phyloP scores from a whole-genome alignment of 2,329 filamentous ascomycete genomes.

The Aspergillaceae sp. region DNA sequence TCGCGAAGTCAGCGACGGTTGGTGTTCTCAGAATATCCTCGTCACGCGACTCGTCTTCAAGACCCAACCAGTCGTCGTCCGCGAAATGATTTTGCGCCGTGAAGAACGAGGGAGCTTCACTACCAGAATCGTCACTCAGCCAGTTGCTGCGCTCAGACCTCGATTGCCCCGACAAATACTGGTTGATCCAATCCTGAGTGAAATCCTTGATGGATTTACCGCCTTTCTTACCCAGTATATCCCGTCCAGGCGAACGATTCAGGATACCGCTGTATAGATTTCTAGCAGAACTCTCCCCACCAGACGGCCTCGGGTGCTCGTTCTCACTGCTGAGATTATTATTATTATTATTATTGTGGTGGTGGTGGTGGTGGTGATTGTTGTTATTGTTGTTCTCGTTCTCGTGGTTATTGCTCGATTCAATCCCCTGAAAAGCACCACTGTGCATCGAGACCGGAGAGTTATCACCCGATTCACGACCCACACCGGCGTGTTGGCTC shows the following conservation, averaged over 20 bases:
- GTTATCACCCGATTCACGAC: slow-evolving; percentile 23
- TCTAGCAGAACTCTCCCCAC: slow-evolving; percentile 15
- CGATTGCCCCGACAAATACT: slow-evolving; percentile 65
- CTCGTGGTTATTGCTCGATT: slow-evolving; percentile 7
- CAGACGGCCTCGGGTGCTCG: slow-evolving; percentile 22
- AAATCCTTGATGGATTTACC: slow-evolving; percentile 46
- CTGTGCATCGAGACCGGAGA: slow-evolving; percentile 27
- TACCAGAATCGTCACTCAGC: slow-evolving; percentile 70
- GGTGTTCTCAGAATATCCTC: slow-evolving; percentile 34
- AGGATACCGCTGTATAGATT: slow-evolving; percentile 18
- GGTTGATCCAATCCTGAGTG: slow-evolving; percentile 78
- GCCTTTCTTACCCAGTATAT: slow-evolving; percentile 16
- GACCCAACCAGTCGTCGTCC: slow-evolving; percentile 38
- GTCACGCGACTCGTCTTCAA: slow-evolving; percentile 31
- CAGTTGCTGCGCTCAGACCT: slow-evolving; percentile 67
- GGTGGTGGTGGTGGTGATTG: neutral
- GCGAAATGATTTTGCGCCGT: slow-evolving; percentile 34
- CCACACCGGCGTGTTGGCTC: slow-evolving; percentile 40
- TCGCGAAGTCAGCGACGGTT: slow-evolving; percentile 29
- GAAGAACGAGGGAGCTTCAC: slow-evolving; percentile 59
- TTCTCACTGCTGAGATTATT: neutral
- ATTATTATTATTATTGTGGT: neutral
- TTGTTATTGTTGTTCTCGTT: neutral
- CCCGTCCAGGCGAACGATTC: slow-evolving; percentile 17
- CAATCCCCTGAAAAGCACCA: slow-evolving; percentile 14